Conservation (phyloP, 2,329 filamentous ascomycete species). For the Scytalidium sp. region DNA sequence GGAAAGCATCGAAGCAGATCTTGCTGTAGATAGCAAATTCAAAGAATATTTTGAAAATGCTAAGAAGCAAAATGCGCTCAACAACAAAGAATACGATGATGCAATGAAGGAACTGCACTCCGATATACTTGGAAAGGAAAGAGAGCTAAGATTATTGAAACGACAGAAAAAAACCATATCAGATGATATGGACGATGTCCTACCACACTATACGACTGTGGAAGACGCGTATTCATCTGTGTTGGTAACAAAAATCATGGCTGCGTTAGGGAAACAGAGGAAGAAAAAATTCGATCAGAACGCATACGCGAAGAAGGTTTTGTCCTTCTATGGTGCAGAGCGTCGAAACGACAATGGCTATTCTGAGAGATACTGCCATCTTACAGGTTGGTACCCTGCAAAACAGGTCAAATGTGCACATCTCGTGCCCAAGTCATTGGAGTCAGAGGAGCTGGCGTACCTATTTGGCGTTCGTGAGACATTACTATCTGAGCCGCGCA, state of each 20-base stretch:
- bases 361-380: slow-evolving; percentile 8
- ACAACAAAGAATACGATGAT: slow-evolving; percentile 1
- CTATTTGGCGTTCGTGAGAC: slow-evolving; percentile 11
- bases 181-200: slow-evolving; percentile 9
- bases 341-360: neutral
- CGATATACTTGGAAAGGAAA: neutral
- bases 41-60: slow-evolving; percentile 1
- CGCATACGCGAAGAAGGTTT: slow-evolving; percentile 4
- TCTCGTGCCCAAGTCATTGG: slow-evolving; percentile 8
- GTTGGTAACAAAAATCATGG: slow-evolving; percentile 8
- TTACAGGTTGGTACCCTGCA: slow-evolving; percentile 3
- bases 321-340: slow-evolving; percentile 5
- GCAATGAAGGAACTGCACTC: neutral
- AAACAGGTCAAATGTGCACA: slow-evolving; percentile 4
- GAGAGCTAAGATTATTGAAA: slow-evolving; percentile 6
- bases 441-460: slow-evolving; percentile 10
- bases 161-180: slow-evolving; percentile 9
- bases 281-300: slow-evolving; percentile 5
- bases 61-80: slow-evolving; percentile 1
- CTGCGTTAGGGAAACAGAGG: slow-evolving; percentile 4
- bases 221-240: slow-evolving; percentile 10
- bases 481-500: slow-evolving; percentile 6
- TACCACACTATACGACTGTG: slow-evolving; percentile 6
- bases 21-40: slow-evolving; percentile 2
- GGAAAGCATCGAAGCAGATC: slow-evolving; percentile 3